Evolutionary conservation across 2,329 filamentous ascomycete species (phyloP), one percentile per base, ranked within the genome.

Genomic region (Pseudogymnoascus sp.): DNA sequence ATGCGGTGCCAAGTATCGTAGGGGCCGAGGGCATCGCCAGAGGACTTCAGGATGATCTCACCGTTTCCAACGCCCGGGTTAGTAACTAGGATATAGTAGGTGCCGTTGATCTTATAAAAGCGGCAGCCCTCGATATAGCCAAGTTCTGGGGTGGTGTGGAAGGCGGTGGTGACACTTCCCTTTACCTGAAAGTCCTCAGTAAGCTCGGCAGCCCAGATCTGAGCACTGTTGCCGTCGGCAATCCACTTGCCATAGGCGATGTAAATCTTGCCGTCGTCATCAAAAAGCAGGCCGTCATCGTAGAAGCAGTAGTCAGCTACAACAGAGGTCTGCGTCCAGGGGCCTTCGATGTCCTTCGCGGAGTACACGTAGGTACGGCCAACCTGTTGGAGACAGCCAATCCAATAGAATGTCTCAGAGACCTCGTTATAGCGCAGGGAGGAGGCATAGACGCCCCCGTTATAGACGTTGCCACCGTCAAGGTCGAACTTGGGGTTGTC

Each of bases 71-170:
- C 69, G 10, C 74, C 73, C 2, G 75, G 75, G 36, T 73, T 69
- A 0, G 73, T 75, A 3, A 73, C 67, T 59, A 74, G 73, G 59
- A 78, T 76, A 64, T 77, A 78, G 67, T 78, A 78, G 1, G 62
- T 69, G 2, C 74, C 75, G 18, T 78, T 74, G 63, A 74, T 74
- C 60, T 78, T 75, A 65, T 79, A 78, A 66, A 79, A 74, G 8
- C 76, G 69, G 0, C 73, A 71, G n/a, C 77, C 76, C 65, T 79
- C 77, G 8, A 18, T 18, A 18, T 18, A 18, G 18, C 18, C 18
- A 18, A 18, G 18, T 18, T 18, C 18, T 18, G 18, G 18, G 18
- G 18, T 18, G 18, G 18, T 18, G 18, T 18, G 18, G 18, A 18
- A 18, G 18, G 18, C 18, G 18, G 18, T 18, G 18, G 18, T 18